phyloP scores from a whole-genome alignment of 768 basidiomycete genomes.

The Austroboletus eburneus region DNA sequence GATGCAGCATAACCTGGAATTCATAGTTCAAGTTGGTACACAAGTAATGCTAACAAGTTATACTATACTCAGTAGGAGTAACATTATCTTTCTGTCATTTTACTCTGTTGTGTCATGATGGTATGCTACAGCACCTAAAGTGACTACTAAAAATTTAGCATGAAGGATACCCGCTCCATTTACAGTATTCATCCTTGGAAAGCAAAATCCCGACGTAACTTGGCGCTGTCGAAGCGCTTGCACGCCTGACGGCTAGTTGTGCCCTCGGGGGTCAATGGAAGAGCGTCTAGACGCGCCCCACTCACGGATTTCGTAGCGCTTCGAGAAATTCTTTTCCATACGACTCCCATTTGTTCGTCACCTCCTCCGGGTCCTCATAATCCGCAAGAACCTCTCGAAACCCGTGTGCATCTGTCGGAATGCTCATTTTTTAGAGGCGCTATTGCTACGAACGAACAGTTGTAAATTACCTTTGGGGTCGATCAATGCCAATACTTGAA shows the following conservation, averaged over 20 bases:
- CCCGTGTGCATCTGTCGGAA: conserved; percentile 10
- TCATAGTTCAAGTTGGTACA: too few species aligned
- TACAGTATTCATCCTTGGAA: conserved; percentile 37
- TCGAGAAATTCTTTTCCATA: conserved; percentile 21
- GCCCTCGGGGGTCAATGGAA: background rate
- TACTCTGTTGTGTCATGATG: too few species aligned
- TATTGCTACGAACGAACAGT: background rate
- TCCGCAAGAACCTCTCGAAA: conserved; percentile 17
- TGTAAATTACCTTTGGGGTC: conserved; percentile 16
- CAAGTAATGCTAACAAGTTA: too few species aligned
- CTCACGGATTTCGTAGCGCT: conserved; percentile 17
- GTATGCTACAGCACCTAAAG: too few species aligned
- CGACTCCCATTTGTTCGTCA: conserved; percentile 16
- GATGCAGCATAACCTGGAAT: too few species aligned
- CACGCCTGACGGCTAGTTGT: background rate
- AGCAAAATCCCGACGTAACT: conserved; percentile 32
- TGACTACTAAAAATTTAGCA: conserved; percentile 98
- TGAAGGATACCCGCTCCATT: too few species aligned
- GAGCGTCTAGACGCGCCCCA: background rate
- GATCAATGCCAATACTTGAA: conserved; percentile 19
- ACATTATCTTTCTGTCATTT: too few species aligned
- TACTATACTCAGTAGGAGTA: too few species aligned
- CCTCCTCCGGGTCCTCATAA: conserved; percentile 10
- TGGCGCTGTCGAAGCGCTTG: conserved; percentile 19
- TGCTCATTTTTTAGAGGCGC: background rate